Conservation (phyloP, 345 rosid genomes). For the Linum trigynum region DNA sequence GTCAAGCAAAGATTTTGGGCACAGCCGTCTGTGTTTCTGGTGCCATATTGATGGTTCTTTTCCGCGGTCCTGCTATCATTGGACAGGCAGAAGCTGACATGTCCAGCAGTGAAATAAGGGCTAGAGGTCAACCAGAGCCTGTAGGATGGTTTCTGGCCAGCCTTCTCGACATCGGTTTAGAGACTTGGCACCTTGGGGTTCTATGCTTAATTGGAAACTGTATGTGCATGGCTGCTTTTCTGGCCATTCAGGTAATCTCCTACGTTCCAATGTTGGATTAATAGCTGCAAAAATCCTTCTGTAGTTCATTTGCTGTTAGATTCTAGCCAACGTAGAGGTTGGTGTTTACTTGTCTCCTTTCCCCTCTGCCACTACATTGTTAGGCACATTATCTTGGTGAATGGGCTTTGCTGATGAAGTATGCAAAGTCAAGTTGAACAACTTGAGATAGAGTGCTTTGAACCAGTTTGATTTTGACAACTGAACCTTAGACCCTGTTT, state of each 20-base stretch:
- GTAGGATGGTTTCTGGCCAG: slow-evolving; percentile 60
- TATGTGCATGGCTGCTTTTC: slow-evolving; percentile 90
- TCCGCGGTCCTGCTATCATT: slow-evolving; percentile 76
- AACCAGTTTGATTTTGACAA: no score
- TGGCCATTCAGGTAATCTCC: slow-evolving; percentile 80
- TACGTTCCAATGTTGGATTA: neutral
- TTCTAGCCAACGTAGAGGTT: no score
- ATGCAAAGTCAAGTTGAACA: no score
- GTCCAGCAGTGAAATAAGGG: slow-evolving; percentile 45
- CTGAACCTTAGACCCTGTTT: no score
- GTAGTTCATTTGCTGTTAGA: no score
- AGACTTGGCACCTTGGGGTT: slow-evolving; percentile 82
- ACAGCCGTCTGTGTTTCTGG: slow-evolving; percentile 76
- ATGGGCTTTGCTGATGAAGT: no score
- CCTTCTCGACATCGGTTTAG: slow-evolving; percentile 54
- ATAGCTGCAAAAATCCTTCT: no score
- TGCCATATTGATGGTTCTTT: slow-evolving; percentile 76
- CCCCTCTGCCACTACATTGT: no score
- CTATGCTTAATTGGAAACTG: slow-evolving; percentile 93
- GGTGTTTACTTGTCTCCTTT: no score
- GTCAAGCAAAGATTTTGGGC: slow-evolving; percentile 83
- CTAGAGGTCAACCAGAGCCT: slow-evolving; percentile 86
- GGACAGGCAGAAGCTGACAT: slow-evolving; percentile 50
- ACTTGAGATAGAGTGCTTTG: no score
- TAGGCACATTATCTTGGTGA: no score